Evolutionary conservation across 148 eudicot genomes (phyloP).

Genomic region (Camellia granthamiana): DNA sequence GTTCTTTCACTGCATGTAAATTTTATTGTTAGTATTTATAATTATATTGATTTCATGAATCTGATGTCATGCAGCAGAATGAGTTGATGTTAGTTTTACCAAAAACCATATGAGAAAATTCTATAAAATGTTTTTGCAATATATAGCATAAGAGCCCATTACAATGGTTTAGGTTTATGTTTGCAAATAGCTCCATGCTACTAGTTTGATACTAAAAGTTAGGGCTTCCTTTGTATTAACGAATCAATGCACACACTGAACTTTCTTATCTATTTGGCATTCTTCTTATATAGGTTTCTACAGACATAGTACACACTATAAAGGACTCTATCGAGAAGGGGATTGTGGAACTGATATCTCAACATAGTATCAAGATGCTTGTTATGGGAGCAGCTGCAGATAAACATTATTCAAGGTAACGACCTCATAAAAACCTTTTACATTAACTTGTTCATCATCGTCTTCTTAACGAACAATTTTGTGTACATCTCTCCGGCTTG

Average conservation of each 20-base stretch:
- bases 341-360: conserved; percentile 61
- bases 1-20: background rate
- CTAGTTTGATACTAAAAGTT: background rate
- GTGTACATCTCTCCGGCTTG: background rate
- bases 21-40: background rate
- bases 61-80: background rate
- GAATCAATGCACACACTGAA: background rate
- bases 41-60: background rate
- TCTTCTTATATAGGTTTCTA: conserved; percentile 37
- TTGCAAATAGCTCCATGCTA: background rate
- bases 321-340: conserved; percentile 68
- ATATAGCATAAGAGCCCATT: background rate
- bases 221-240: background rate
- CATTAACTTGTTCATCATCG: background rate
- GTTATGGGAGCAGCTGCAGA: conserved; percentile 94
- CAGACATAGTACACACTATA: conserved; percentile 48
- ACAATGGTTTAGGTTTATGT: background rate
- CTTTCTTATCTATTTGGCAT: background rate
- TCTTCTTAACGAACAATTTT: background rate
- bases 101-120: background rate
- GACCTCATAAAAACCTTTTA: background rate
- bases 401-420: conserved; percentile 54
- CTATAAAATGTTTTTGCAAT: background rate
- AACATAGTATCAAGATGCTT: conserved; percentile 58
- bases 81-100: background rate